phyloP scores from a whole-genome alignment of 495 filamentous ascomycete genomes.

The Hypoxylon perforatum region DNA sequence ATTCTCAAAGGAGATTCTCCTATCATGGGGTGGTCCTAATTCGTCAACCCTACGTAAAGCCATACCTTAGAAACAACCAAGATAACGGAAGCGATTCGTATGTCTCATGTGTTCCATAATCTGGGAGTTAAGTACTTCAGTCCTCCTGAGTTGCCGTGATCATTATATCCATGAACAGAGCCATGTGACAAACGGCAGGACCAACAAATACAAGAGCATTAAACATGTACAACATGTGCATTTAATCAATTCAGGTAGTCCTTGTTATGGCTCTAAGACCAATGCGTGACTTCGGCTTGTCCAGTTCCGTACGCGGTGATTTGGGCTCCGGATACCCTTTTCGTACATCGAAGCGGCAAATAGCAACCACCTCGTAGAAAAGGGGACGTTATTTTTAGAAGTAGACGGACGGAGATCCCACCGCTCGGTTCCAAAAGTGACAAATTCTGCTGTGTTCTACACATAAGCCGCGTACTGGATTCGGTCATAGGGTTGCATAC shows the following conservation, averaged over 20 bases:
- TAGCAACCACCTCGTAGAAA: constrained; percentile 14
- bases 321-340: constrained; percentile 34
- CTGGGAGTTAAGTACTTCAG: no score
- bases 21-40: no score
- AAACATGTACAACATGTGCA: background rate
- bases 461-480: background rate
- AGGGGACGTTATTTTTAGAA: constrained; percentile 13
- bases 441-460: constrained; percentile 8
- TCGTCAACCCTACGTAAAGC: no score
- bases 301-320: constrained; percentile 32
- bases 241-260: background rate
- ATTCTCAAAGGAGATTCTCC: no score
- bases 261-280: constrained; percentile 22
- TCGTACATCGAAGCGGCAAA: constrained; percentile 20
- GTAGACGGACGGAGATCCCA: constrained; percentile 11
- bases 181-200: constrained; percentile 2
- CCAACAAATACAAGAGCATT: background rate
- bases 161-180: background rate
- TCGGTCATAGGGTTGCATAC: constrained; percentile 19
- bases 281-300: constrained; percentile 36
- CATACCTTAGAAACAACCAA: no score
- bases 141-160: no score
- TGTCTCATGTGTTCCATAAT: no score
- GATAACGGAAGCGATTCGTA: no score
- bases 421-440: constrained; percentile 1